Evolutionary conservation across 2,329 filamentous ascomycete genomes (phyloP).

Genomic region (Nigrospora sphaerica): DNA sequence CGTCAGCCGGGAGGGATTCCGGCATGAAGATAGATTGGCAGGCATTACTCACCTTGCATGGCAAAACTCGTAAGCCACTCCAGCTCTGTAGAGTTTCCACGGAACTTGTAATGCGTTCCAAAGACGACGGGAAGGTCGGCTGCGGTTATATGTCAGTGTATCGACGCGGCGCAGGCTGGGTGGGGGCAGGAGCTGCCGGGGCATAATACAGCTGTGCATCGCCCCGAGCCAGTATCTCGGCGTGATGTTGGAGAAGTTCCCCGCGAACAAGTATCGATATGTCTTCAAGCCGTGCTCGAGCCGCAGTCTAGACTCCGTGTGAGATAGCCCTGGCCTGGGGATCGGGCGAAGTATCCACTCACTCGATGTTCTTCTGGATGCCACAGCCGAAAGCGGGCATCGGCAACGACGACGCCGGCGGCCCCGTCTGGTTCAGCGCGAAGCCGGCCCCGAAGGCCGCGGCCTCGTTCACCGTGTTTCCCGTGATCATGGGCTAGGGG

Average conservation of each 20-base stretch:
- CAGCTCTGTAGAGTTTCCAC: constrained; percentile 19
- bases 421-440: neutral
- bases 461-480: constrained; percentile 17
- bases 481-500: constrained; percentile 15
- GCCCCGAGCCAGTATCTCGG: constrained; percentile 25
- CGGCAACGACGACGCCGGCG: neutral
- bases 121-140: constrained; percentile 22
- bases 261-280: constrained; percentile 27
- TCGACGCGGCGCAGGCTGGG: neutral
- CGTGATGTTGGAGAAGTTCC: constrained; percentile 27
- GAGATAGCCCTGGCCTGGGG: neutral
- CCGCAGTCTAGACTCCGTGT: neutral
- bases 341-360: neutral
- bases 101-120: constrained; percentile 20
- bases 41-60: constrained; percentile 17
- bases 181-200: neutral
- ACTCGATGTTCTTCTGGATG: neutral
- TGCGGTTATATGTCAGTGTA: neutral
- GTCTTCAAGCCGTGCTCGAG: constrained; percentile 10
- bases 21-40: neutral
- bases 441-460: constrained; percentile 8
- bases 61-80: constrained; percentile 18
- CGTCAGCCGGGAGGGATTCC: neutral
- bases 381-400: constrained; percentile 2
- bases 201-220: constrained; percentile 15